Conservation (phyloP, 805 yeast genomes). For the Wickerhamomyces alni region DNA sequence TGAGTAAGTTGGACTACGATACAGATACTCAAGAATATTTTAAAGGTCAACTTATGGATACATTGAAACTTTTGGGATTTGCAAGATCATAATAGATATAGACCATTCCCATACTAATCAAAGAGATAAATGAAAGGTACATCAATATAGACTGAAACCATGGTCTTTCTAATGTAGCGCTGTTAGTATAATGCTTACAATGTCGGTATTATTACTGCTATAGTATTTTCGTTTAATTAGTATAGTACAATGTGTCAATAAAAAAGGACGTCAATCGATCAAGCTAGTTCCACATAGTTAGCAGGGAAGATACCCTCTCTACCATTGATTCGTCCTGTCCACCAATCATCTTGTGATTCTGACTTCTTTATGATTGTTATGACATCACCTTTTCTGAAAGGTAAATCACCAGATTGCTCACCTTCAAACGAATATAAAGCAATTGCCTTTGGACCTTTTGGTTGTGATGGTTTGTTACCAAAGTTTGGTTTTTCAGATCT, state of each 20-base stretch:
- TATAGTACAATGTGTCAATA: not conserved
- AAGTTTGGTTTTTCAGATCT: constrained; percentile 36
- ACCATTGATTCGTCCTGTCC: constrained; percentile 91
- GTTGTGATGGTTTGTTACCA: constrained; percentile 19
- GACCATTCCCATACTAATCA: too few relatives aligned
- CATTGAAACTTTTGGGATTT: constrained; percentile 21
- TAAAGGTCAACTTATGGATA: constrained; percentile 11
- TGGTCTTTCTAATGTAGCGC: too few relatives aligned
- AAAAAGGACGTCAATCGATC: not conserved
- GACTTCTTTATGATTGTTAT: constrained; percentile 82
- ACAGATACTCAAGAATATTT: constrained; percentile 6
- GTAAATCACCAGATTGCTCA: constrained; percentile 87
- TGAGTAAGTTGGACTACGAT: constrained; percentile 14
- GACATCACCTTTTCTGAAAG: constrained; percentile 92
- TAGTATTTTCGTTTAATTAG: too few relatives aligned
- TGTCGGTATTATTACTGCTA: too few relatives aligned
- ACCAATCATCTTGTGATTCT: constrained; percentile 93
- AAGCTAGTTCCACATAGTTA: constrained; percentile 78
- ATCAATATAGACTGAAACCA: too few relatives aligned
- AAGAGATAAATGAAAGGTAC: too few relatives aligned
- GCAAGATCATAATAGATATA: constrained; percentile 17
- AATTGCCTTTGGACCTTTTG: constrained; percentile 67
- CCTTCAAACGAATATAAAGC: constrained; percentile 88
- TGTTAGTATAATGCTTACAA: too few relatives aligned
- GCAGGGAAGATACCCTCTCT: constrained; percentile 95